phyloP scores from a whole-genome alignment of 129 eudicot genomes.

The Apium graveolens region DNA sequence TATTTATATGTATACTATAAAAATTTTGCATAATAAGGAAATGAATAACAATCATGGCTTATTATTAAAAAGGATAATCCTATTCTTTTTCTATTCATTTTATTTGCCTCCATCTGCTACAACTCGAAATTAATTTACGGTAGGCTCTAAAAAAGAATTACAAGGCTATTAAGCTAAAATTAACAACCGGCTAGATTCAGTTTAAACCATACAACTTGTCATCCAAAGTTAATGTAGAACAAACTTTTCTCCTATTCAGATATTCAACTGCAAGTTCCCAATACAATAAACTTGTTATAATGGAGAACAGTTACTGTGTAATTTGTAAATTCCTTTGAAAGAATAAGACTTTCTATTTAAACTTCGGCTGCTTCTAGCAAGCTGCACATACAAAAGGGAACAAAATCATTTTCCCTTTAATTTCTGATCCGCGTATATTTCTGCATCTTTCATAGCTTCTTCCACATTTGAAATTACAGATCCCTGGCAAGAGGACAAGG shows the following conservation, averaged over 20 bases:
- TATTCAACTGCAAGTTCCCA: neutral
- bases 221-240: neutral
- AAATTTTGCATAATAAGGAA: too few relatives aligned
- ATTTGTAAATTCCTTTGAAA: neutral
- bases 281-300: neutral
- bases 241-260: neutral
- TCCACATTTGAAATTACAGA: slow-evolving; percentile 40
- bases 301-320: neutral
- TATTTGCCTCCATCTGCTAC: too few relatives aligned
- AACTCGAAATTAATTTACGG: neutral
- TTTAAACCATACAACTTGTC: neutral
- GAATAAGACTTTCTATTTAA: neutral
- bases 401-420: slow-evolving; percentile 27
- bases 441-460: slow-evolving; percentile 73
- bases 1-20: too few relatives aligned
- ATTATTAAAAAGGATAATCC: too few relatives aligned
- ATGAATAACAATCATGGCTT: too few relatives aligned
- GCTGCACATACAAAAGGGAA: neutral
- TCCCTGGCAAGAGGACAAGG: slow-evolving; percentile 35
- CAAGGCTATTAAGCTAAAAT: neutral
- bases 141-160: neutral
- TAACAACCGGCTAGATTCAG: neutral
- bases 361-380: neutral
- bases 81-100: too few relatives aligned
- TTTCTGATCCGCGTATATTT: slow-evolving; percentile 61